A percentile compares a stretch with the other conserved stretches of the same genome.
phyloP scores from a whole-genome alignment of 495 filamentous ascomycete species.

The Aspergillus homomorphus region DNA sequence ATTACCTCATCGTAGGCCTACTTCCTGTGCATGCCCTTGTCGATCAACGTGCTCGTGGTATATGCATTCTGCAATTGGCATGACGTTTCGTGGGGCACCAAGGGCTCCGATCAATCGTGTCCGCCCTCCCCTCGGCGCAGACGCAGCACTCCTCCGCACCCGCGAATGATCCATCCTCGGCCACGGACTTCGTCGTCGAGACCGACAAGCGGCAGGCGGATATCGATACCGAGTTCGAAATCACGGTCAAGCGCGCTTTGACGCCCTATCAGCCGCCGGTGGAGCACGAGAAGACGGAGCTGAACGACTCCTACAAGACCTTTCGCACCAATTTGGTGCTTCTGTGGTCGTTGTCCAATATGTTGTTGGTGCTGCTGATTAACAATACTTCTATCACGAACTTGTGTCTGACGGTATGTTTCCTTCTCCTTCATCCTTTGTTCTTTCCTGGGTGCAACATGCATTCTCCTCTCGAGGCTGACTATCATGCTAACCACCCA shows the following conservation, averaged over 20 bases:
- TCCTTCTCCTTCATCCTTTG: not conserved
- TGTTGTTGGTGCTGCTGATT: constrained; percentile 70
- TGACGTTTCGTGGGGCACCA: constrained; percentile 92
- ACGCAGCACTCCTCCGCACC: too few relatives aligned
- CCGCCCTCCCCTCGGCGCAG: constrained; percentile 74
- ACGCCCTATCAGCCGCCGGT: constrained; percentile 38
- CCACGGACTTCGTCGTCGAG: constrained; percentile 75
- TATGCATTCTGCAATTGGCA: constrained; percentile 98
- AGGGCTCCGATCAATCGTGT: constrained; percentile 87
- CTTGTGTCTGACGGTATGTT: constrained; percentile 54
- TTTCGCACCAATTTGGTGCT: constrained; percentile 86
- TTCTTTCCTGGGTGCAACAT: not conserved
- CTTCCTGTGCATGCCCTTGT: constrained; percentile 79
- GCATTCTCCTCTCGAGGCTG: not conserved
- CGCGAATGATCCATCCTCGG: constrained; percentile 56
- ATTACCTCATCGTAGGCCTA: constrained; percentile 87
- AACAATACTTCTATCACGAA: constrained; percentile 65
- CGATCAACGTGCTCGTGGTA: constrained; percentile 90
- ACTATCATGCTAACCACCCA: constrained; percentile 5
- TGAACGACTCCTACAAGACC: constrained; percentile 91
- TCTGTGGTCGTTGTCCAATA: constrained; percentile 85
- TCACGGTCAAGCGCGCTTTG: constrained; percentile 83
- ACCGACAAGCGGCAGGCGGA: constrained; percentile 87
- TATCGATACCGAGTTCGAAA: constrained; percentile 88
- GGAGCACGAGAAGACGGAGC: constrained; percentile 62